Base-by-base conservation (phyloP, 345 rosid species). In the Eutrema yunnanense region DNA sequence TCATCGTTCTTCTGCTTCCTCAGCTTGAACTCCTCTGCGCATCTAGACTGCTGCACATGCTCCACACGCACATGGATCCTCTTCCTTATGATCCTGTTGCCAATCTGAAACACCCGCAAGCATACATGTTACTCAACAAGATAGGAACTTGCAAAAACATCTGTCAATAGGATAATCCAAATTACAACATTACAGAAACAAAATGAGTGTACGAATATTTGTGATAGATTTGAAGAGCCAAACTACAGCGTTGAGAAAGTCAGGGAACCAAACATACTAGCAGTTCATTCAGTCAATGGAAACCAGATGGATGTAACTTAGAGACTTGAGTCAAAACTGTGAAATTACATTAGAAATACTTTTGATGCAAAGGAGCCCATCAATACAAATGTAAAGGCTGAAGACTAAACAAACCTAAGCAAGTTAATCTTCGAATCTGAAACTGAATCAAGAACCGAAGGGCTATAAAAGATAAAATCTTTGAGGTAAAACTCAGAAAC, bases 1-100 rank as follows among this genome's bases (percentile, higher is more conserved):
- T 73, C 77, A 40, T 91, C 95, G 0, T 88, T 91, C 70, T 53
- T 67, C 44, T 65, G 72, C 73, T 80, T 88, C 82, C 96, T 87
- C 34, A 78, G 76, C 16, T 64, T 74, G 62, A 91, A 81, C 62
- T 91, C 96, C 77, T 91, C 97, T 0, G 78, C 75, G 8, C 97
- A 90, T 37, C 95, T 81, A 0, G 97, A 88, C 1, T 84, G 95
- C 54, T 74, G 89, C 69, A 88, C 84, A 42, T 90, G 95, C 83
- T 90, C 97, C 4, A 88, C 80, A 1, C 97, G 78, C 41, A 90
- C 97, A 41, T 90, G 97, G 10, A 90, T 79, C 78, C 97, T 88
- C 87, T 87, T 90, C 83, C 73, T 82, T 7, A 90, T 83, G 14
- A 90, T 86, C 70, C 87, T 81, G 75, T 86, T 87, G 0, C 95